phyloP scores from a whole-genome alignment of 108 stramenopile genomes.

The Aurantiochytrium sp. region DNA sequence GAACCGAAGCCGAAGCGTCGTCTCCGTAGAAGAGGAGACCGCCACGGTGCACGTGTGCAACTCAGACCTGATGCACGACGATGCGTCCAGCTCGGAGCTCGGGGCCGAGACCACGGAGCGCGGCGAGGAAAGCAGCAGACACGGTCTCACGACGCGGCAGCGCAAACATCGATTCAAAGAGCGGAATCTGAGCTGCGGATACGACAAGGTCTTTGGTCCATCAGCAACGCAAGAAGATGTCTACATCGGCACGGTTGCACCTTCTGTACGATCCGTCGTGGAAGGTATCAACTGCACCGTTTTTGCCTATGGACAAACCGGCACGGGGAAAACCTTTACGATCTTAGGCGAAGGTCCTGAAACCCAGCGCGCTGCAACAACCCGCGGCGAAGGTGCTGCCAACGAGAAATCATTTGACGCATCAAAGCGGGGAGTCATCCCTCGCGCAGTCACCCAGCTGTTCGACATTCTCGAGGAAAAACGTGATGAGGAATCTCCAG shows the following conservation, averaged over 20 bases:
- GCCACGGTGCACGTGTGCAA: background rate
- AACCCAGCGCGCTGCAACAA: background rate
- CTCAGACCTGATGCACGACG: background rate
- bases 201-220: constrained; percentile 44
- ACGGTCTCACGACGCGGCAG: background rate
- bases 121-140: background rate
- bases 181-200: constrained; percentile 22
- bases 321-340: constrained; percentile 50
- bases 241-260: constrained; percentile 31
- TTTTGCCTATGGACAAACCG: constrained; percentile 53
- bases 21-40: background rate
- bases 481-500: background rate
- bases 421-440: constrained; percentile 45
- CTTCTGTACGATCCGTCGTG: constrained; percentile 31
- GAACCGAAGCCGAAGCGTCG: background rate
- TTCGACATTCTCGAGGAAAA: constrained; percentile 15
- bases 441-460: constrained; percentile 29
- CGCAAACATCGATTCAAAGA: background rate
- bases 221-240: constrained; percentile 34
- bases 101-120: background rate
- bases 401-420: background rate
- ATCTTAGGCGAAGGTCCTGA: constrained; percentile 38
- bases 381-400: background rate
- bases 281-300: constrained; percentile 49
- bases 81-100: background rate